Percentiles rank a stretch among this genome's conserved stretches.
phyloP scores from a whole-genome alignment of 495 filamentous ascomycete species.

The Bombardia bombarda region DNA sequence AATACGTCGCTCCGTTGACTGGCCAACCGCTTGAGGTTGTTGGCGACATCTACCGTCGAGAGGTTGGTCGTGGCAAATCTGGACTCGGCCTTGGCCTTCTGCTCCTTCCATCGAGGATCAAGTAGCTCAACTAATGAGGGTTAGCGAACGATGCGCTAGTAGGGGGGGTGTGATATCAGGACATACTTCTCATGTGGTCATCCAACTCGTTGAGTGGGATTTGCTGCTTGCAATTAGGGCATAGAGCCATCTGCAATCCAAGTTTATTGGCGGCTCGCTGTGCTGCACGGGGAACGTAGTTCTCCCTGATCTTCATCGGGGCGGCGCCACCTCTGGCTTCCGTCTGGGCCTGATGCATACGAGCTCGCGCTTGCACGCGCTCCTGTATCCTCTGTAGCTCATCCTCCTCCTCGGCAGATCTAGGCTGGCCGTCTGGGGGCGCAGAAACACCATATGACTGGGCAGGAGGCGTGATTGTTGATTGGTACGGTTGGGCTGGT shows the following conservation, averaged over 20 bases:
- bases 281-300: slow-evolving; percentile 82
- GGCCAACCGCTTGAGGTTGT: slow-evolving; percentile 95
- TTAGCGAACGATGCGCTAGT: background rate
- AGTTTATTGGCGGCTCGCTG: slow-evolving; percentile 56
- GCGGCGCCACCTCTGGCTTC: slow-evolving; percentile 59
- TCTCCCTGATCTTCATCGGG: slow-evolving; percentile 88
- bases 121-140: slow-evolving; percentile 56
- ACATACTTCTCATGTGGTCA: slow-evolving; percentile 81
- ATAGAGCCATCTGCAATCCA: slow-evolving; percentile 62
- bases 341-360: slow-evolving; percentile 69
- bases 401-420: slow-evolving; percentile 46
- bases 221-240: slow-evolving; percentile 89
- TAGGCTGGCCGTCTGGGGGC: slow-evolving; percentile 21
- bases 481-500: slow-evolving; percentile 16
- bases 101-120: slow-evolving; percentile 93
- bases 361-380: slow-evolving; percentile 57
- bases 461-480: slow-evolving; percentile 28
- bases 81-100: slow-evolving; percentile 78
- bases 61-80: slow-evolving; percentile 83
- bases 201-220: slow-evolving; percentile 82
- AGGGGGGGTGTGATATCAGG: background rate
- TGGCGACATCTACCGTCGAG: slow-evolving; percentile 77
- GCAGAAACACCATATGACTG: slow-evolving; percentile 23
- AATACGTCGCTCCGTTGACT: slow-evolving; percentile 89
- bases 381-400: slow-evolving; percentile 61